These are phyloP conservation scores for Asclepias syriaca DNA, from an alignment of 257 asterid species.

Conservation along the genomic window DNA sequence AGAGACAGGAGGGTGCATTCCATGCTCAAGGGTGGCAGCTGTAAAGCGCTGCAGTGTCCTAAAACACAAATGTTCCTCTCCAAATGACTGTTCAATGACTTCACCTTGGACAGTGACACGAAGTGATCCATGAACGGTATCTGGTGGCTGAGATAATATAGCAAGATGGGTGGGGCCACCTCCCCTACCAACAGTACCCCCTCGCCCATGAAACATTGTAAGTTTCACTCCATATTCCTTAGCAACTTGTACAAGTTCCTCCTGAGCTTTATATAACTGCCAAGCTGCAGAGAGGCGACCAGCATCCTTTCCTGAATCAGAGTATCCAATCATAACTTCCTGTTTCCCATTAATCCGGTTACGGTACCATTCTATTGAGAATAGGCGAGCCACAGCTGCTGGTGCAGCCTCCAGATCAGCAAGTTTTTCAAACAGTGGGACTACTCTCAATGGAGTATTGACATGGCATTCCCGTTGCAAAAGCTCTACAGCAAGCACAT, in stretches of 20 bases:
- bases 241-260: slow-evolving; percentile 82
- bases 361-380: slow-evolving; percentile 84
- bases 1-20: slow-evolving; percentile 80
- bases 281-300: slow-evolving; percentile 97
- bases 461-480: slow-evolving; percentile 83
- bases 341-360: slow-evolving; percentile 75
- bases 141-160: slow-evolving; percentile 93
- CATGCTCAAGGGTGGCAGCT: slow-evolving; percentile 99
- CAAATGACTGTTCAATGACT: slow-evolving; percentile 86
- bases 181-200: slow-evolving; percentile 93
- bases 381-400: slow-evolving; percentile 77
- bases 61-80: slow-evolving; percentile 92
- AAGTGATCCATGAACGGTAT: slow-evolving; percentile 79
- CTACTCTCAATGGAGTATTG: slow-evolving; percentile 66
- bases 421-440: slow-evolving; percentile 85
- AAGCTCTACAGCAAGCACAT: slow-evolving; percentile 93
- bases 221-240: slow-evolving; percentile 79
- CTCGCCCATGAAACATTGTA: slow-evolving; percentile 91
- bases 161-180: slow-evolving; percentile 99
- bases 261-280: slow-evolving; percentile 92
- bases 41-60: slow-evolving; percentile 88
- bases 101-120: slow-evolving; percentile 98
- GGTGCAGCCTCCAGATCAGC: slow-evolving; percentile 92
- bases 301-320: slow-evolving; percentile 95
- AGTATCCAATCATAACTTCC: slow-evolving; percentile 97